These are phyloP conservation scores for Colletotrichum filicis DNA, from an alignment of 2,329 filamentous ascomycete species.

Conservation along the genomic window DNA sequence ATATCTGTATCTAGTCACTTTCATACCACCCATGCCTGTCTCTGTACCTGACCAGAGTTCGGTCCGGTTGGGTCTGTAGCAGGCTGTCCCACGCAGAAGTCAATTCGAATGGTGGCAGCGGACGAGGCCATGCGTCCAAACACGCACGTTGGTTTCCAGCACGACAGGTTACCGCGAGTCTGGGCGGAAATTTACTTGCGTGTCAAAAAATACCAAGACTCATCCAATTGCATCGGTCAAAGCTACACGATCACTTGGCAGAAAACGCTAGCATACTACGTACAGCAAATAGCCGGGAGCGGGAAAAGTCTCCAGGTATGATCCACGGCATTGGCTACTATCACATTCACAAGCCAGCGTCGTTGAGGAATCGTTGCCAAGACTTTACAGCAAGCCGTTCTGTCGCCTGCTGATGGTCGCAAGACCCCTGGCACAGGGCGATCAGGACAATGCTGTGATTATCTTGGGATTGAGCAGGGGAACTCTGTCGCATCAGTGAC, in stretches of 20 bases:
- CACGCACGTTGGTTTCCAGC: background rate
- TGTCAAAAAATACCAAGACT: conserved; percentile 12
- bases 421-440: background rate
- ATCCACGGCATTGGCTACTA: background rate
- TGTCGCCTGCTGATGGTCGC: background rate
- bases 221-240: conserved; percentile 9
- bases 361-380: background rate
- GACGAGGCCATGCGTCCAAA: background rate
- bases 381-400: background rate
- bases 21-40: background rate
- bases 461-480: background rate
- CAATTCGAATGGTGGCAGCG: background rate
- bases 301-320: background rate
- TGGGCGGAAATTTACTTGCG: background rate
- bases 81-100: background rate
- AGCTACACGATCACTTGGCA: conserved; percentile 2
- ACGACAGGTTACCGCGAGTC: conserved; percentile 1
- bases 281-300: background rate
- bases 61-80: background rate
- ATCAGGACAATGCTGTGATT: background rate
- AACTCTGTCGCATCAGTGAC: background rate
- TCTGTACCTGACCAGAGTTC: background rate
- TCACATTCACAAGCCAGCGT: background rate
- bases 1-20: background rate
- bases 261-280: background rate